phyloP scores from a whole-genome alignment of 2,329 filamentous ascomycete species.

The Calycina herbarum region DNA sequence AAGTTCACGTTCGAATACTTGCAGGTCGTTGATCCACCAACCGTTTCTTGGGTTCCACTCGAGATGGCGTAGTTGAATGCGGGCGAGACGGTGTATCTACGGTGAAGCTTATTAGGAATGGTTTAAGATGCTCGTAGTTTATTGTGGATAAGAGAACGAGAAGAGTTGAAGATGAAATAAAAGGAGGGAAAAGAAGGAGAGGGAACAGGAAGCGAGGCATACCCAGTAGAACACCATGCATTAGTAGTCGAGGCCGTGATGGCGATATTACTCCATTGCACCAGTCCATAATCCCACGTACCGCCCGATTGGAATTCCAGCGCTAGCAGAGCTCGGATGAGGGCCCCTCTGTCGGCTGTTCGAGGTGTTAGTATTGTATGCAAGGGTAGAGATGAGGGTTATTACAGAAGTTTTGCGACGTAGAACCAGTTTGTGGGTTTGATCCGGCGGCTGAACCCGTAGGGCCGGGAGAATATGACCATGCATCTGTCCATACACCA shows the following conservation, averaged over 20 bases:
- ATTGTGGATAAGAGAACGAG: neutral
- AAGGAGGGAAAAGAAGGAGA: neutral
- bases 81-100: constrained; percentile 16
- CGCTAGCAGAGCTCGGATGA: constrained; percentile 22
- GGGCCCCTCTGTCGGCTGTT: constrained; percentile 14
- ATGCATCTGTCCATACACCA: constrained; percentile 26
- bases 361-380: neutral
- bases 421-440: constrained; percentile 22
- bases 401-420: constrained; percentile 23
- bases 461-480: constrained; percentile 23
- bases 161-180: neutral
- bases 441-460: constrained; percentile 19
- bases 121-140: too few relatives aligned
- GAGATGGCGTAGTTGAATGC: constrained; percentile 16
- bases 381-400: neutral
- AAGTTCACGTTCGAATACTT: constrained; percentile 15
- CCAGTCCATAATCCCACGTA: constrained; percentile 28
- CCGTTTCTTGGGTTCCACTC: constrained; percentile 8
- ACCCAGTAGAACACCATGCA: constrained; percentile 17
- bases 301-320: constrained; percentile 23
- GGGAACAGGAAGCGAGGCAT: neutral
- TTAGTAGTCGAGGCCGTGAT: constrained; percentile 23
- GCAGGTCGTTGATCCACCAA: constrained; percentile 20
- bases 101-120: neutral
- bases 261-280: constrained; percentile 23